Percentiles rank a stretch among this genome's conserved stretches.
These are phyloP conservation scores for Colletotrichum sp. DNA, from an alignment of 2,329 filamentous ascomycete genomes.

Conservation along the genomic window DNA sequence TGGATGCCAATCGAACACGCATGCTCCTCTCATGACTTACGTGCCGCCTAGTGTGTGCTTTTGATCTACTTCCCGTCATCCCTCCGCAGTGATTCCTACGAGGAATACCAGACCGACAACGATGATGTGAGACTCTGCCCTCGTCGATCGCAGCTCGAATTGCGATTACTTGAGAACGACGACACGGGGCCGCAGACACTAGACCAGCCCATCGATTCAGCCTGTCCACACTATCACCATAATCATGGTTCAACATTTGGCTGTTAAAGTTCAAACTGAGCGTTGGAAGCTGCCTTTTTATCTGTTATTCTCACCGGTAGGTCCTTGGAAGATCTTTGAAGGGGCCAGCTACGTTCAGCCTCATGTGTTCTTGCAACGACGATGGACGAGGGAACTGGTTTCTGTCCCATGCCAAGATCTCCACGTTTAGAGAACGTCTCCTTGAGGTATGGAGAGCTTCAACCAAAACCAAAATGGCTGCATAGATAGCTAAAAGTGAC, in stretches of 20 bases:
- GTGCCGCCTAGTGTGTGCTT: neutral
- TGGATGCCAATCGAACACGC: neutral
- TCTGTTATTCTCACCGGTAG: rapidly evolving
- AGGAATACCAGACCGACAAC: neutral
- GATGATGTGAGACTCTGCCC: rapidly evolving
- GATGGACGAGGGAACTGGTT: neutral
- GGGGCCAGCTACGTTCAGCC: neutral
- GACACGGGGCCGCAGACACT: neutral
- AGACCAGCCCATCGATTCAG: neutral
- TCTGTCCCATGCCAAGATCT: neutral
- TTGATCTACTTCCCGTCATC: neutral
- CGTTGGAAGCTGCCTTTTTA: neutral
- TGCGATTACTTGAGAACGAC: neutral
- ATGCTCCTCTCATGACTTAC: neutral
- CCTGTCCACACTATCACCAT: neutral
- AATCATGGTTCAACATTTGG: neutral
- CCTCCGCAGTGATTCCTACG: neutral
- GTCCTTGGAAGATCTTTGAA: neutral
- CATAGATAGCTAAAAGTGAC: rapidly evolving
- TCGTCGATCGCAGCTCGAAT: neutral
- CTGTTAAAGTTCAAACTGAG: neutral
- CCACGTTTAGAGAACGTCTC: neutral
- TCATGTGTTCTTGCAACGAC: neutral
- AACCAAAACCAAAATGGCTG: neutral
- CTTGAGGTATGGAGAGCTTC: neutral